Evolutionary conservation across 805 yeast genomes (phyloP), one percentile per base, ranked within the genome.

Genomic region (Yarrowia alimentaria): DNA sequence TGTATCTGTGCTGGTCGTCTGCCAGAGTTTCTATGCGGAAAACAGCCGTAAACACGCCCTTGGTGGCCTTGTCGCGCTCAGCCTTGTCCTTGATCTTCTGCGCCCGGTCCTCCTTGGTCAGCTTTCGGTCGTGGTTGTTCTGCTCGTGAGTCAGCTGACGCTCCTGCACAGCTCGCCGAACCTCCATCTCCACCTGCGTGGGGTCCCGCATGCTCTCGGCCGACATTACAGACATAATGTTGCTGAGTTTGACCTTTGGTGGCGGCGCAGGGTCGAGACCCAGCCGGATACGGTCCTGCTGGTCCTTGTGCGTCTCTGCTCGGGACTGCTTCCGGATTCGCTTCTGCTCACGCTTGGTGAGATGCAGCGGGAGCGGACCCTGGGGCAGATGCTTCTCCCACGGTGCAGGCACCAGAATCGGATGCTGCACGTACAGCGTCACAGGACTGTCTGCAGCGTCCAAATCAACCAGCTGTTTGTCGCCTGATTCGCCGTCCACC

Each of bases 191-290:
- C 57, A 89, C 82, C 3, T 79, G 79, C 0, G 98, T 91, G 1
- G 99, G 98, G 62, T 93, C 95, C 54, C 77, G 73, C 40, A 90
- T 83, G 6, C 93, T 87, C 53, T 86, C 94, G 58, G 85, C 80
- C 2, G 97, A 86, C 42, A 85, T 69, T 0, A 88, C 95, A 58
- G 76, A 83, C 89, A 88, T 86, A 65, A 93, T 73, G 62, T 91
- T 93, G 33, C 83, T 78, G 34, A 88, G 70, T 60, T 84, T 86
- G 19, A 93, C 84, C 64, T 91, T 93, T 3, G 96, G 95, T 5
- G 83, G 83, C 0, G 96, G 96, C 5, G 95, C 83, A 0, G 95
- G 84, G 38, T 83, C 86, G 14, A 90, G 67, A 0, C 99, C 99
- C 5, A 86, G 68, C 53, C 81, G 76, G 18, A 90, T 81, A 37